These are phyloP conservation scores for Pythium rishiriense DNA, from an alignment of 352 stramenopile species.

Conservation along the genomic window DNA sequence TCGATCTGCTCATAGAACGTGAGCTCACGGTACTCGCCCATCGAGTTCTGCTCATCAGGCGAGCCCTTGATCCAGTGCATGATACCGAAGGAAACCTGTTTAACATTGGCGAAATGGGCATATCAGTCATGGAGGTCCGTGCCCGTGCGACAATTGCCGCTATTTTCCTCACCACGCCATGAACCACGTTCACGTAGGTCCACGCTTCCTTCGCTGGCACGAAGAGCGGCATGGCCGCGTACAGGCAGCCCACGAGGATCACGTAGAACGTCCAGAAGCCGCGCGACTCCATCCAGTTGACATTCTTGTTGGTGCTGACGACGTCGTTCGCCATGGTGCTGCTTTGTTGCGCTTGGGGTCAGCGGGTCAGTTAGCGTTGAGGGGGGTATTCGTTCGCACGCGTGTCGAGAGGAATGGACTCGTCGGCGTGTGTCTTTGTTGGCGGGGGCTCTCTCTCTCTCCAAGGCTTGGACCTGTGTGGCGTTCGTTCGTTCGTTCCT, in stretches of 20 bases:
- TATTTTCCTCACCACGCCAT: slow-evolving; percentile 51
- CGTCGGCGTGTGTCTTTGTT: background rate
- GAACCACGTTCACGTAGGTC: slow-evolving; percentile 85
- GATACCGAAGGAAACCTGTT: slow-evolving; percentile 89
- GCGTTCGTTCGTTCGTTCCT: slow-evolving; percentile 22
- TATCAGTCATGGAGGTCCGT: background rate
- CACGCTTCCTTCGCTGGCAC: slow-evolving; percentile 68
- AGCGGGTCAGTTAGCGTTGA: slow-evolving; percentile 27
- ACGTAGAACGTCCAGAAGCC: slow-evolving; percentile 90
- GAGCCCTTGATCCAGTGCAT: slow-evolving; percentile 97
- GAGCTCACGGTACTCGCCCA: slow-evolving; percentile 93
- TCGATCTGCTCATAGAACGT: slow-evolving; percentile 97
- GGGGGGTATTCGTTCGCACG: background rate
- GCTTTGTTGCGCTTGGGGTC: background rate
- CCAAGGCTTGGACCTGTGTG: slow-evolving; percentile 11
- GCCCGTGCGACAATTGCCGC: background rate
- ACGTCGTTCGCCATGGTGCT: slow-evolving; percentile 27
- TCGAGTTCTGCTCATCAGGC: slow-evolving; percentile 86
- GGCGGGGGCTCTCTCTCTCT: background rate
- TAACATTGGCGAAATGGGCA: slow-evolving; percentile 6
- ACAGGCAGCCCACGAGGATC: slow-evolving; percentile 70
- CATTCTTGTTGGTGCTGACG: slow-evolving; percentile 88
- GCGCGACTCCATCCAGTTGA: slow-evolving; percentile 90
- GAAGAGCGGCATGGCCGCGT: slow-evolving; percentile 78
- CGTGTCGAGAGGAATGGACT: background rate